Evolutionary conservation across 2,329 filamentous ascomycete species (phyloP).

Genomic region (Alternaria postmessia): DNA sequence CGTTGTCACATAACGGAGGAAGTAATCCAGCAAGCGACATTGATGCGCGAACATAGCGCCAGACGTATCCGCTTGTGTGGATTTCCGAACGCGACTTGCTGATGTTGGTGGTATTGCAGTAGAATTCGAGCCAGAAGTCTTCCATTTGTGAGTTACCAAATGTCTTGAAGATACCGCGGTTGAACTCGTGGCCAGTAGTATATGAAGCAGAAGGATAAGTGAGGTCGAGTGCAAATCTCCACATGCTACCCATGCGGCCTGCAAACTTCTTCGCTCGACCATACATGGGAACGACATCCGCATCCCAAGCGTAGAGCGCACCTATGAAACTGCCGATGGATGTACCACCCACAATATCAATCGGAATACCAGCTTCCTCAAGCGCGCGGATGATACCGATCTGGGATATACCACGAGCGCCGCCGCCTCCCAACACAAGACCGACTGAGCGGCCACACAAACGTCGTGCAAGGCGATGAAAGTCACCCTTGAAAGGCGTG

Average conservation of each 20-base stretch:
- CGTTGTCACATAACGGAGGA: slow-evolving; percentile 94
- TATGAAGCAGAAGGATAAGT: slow-evolving; percentile 97
- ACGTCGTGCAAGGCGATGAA: slow-evolving; percentile 87
- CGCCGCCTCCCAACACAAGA: slow-evolving; percentile 90
- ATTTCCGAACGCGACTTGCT: slow-evolving; percentile 91
- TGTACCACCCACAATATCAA: slow-evolving; percentile 93
- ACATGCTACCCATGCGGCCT: slow-evolving; percentile 98
- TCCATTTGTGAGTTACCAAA: slow-evolving; percentile 98
- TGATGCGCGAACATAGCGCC: slow-evolving; percentile 94
- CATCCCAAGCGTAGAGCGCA: slow-evolving; percentile 92
- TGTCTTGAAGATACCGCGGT: slow-evolving; percentile 97
- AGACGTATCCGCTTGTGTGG: slow-evolving; percentile 95
- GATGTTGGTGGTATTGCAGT: slow-evolving; percentile 99
- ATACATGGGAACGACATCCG: slow-evolving; percentile 96
- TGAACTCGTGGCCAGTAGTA: slow-evolving; percentile 98
- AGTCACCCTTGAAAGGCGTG: slow-evolving; percentile 93
- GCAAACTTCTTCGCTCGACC: slow-evolving; percentile 97
- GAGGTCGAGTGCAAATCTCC: slow-evolving; percentile 95
- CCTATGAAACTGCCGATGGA: slow-evolving; percentile 97
- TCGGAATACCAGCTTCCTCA: slow-evolving; percentile 94
- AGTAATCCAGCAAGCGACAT: slow-evolving; percentile 95
- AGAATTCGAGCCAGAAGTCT: slow-evolving; percentile 98
- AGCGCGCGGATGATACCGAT: slow-evolving; percentile 93
- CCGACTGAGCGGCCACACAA: slow-evolving; percentile 95
- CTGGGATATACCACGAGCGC: slow-evolving; percentile 89